Evolutionary conservation across 179 eudicot species (phyloP).

Genomic region (Vitellaria paradoxa): DNA sequence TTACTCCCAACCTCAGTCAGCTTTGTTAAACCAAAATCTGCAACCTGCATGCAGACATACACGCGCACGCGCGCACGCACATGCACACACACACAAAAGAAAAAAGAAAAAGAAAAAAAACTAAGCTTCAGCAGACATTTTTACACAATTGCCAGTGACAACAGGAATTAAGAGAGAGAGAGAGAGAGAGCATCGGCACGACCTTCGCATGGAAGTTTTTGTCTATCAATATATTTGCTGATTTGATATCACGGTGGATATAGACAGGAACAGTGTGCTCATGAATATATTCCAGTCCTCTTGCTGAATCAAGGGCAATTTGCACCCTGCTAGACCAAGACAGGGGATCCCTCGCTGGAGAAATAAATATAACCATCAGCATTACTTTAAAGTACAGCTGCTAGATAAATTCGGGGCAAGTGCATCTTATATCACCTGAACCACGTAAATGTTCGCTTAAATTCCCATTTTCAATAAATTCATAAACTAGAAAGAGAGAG

Average conservation of each 20-base stretch:
- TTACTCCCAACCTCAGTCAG: slow-evolving; percentile 58
- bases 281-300: slow-evolving; percentile 79
- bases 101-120: background rate
- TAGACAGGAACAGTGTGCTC: slow-evolving; percentile 75
- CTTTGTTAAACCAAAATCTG: slow-evolving; percentile 79
- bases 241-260: slow-evolving; percentile 71
- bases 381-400: background rate
- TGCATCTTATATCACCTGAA: slow-evolving; percentile 20
- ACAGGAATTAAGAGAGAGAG: too few relatives aligned
- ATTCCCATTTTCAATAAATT: slow-evolving; percentile 59
- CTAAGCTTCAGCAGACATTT: background rate
- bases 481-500: slow-evolving; percentile 60
- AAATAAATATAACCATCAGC: background rate
- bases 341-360: slow-evolving; percentile 37
- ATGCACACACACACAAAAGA: background rate
- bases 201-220: slow-evolving; percentile 63
- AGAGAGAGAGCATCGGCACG: slow-evolving; percentile 14
- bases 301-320: slow-evolving; percentile 73
- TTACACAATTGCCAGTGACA: background rate
- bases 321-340: slow-evolving; percentile 62
- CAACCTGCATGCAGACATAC: too few relatives aligned
- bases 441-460: slow-evolving; percentile 56
- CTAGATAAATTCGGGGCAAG: background rate
- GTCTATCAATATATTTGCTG: slow-evolving; percentile 72
- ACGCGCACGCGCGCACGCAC: too few relatives aligned